Percentiles rank a stretch among this genome's conserved stretches.
These are phyloP conservation scores for Fulvia fulva DNA, from an alignment of 2,329 filamentous ascomycete genomes.

Conservation along the genomic window DNA sequence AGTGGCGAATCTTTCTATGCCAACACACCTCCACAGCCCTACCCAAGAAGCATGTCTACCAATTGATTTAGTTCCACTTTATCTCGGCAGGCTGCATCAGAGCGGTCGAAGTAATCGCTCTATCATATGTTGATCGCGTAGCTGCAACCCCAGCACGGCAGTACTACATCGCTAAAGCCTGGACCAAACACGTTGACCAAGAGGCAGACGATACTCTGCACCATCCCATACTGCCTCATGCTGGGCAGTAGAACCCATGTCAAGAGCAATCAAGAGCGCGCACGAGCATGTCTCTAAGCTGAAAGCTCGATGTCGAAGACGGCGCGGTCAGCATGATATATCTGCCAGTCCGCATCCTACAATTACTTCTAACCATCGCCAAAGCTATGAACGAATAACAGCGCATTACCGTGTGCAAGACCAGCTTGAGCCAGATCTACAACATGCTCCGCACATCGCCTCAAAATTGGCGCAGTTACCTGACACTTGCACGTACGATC, in stretches of 20 bases:
- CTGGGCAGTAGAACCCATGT: neutral
- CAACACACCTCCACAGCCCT: neutral
- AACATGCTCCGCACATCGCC: slow-evolving; percentile 33
- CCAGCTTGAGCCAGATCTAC: slow-evolving; percentile 33
- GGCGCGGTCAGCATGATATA: slow-evolving; percentile 14
- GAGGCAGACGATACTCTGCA: neutral
- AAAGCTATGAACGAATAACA: slow-evolving; percentile 29
- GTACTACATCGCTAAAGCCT: neutral
- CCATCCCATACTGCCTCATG: neutral
- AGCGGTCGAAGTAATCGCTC: too few species aligned
- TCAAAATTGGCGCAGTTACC: slow-evolving; percentile 23
- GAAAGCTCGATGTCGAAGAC: slow-evolving; percentile 6
- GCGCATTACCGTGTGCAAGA: slow-evolving; percentile 28
- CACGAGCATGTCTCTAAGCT: neutral
- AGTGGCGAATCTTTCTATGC: neutral
- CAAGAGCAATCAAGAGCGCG: neutral
- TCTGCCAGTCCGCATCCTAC: slow-evolving; percentile 9
- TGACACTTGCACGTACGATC: slow-evolving; percentile 36
- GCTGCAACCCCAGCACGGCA: neutral
- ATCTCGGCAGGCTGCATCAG: too few species aligned
- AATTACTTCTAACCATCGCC: slow-evolving; percentile 14
- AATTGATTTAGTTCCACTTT: neutral
- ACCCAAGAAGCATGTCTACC: neutral
- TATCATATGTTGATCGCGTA: neutral
- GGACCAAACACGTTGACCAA: neutral